These are phyloP conservation scores for Selaginella moellendorffii DNA, from an alignment of 75 land plant genomes.

Conservation along the genomic window DNA sequence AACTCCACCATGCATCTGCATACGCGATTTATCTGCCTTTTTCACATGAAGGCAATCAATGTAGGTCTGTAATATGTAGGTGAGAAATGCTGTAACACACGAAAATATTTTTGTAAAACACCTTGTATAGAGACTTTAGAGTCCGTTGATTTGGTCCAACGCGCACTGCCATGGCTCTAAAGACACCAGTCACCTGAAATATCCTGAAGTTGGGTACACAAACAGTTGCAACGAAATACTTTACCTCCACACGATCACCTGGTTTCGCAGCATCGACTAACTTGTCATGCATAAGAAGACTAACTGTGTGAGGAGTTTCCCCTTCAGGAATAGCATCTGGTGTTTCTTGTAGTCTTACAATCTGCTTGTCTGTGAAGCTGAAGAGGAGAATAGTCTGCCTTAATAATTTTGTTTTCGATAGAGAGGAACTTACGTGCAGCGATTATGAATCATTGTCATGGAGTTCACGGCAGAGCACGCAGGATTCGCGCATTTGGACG, in stretches of 20 bases:
- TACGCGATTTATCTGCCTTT: constrained; percentile 79
- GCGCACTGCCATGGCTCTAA: constrained; percentile 87
- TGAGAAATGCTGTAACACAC: not conserved
- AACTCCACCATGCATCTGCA: constrained; percentile 65
- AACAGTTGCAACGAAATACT: not conserved
- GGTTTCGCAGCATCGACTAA: constrained; percentile 90
- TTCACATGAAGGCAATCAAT: constrained; percentile 92
- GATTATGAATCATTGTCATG: constrained; percentile 73
- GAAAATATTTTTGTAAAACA: not conserved
- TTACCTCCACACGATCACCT: constrained; percentile 91
- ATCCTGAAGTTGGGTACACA: not conserved
- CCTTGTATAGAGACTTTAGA: constrained; percentile 88
- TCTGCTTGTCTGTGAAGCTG: constrained; percentile 93
- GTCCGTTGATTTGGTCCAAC: constrained; percentile 85
- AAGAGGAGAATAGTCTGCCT: not conserved
- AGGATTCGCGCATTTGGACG: constrained; percentile 44
- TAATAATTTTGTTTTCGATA: not conserved
- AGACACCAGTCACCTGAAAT: constrained; percentile 74
- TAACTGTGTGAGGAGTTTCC: constrained; percentile 95
- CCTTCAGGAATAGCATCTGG: constrained; percentile 99
- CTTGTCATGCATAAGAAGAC: constrained; percentile 89
- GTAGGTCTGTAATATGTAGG: constrained; percentile 56
- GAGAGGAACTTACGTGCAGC: constrained; percentile 55
- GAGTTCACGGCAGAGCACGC: constrained; percentile 67
- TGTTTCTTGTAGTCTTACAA: constrained; percentile 92